Evolutionary conservation across 352 stramenopile species (phyloP).

Genomic region (Saprolegnia diclina): DNA sequence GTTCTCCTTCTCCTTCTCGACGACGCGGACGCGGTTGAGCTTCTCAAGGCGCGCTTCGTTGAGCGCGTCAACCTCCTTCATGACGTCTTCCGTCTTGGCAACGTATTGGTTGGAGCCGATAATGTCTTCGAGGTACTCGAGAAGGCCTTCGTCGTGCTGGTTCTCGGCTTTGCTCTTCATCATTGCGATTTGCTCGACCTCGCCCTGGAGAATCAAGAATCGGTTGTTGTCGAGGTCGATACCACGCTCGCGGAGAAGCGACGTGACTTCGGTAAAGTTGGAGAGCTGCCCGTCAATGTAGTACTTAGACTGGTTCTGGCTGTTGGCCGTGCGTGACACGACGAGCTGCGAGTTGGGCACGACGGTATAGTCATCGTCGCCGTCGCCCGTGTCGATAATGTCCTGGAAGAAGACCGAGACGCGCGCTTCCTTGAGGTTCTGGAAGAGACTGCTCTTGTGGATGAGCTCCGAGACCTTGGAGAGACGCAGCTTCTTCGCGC

Average conservation of each 20-base stretch:
- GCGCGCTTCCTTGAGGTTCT: slow-evolving; percentile 88
- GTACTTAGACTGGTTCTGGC: slow-evolving; percentile 96
- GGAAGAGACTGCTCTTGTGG: slow-evolving; percentile 91
- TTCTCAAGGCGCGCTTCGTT: slow-evolving; percentile 90
- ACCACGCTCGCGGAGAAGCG: slow-evolving; percentile 90
- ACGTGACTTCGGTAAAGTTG: slow-evolving; percentile 93
- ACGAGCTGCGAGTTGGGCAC: slow-evolving; percentile 88
- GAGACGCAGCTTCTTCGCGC: slow-evolving; percentile 95
- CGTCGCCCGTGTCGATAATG: slow-evolving; percentile 83
- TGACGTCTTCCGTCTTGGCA: slow-evolving; percentile 89
- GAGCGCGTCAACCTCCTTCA: slow-evolving; percentile 91
- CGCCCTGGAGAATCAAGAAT: slow-evolving; percentile 97
- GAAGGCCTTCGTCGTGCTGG: slow-evolving; percentile 94
- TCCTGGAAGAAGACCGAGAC: slow-evolving; percentile 98
- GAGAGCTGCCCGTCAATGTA: slow-evolving; percentile 90
- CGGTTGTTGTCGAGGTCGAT: slow-evolving; percentile 99
- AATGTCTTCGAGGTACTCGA: slow-evolving; percentile 99
- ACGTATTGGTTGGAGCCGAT: slow-evolving; percentile 99
- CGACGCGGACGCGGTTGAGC: slow-evolving; percentile 97
- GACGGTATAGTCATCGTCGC: slow-evolving; percentile 91
- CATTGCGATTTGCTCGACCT: slow-evolving; percentile 98
- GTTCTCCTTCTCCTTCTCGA: slow-evolving; percentile 95
- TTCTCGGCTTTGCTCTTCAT: slow-evolving; percentile 96
- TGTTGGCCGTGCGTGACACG: slow-evolving; percentile 91
- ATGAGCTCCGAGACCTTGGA: slow-evolving; percentile 98